Evolutionary conservation across 208 protist genomes (phyloP).

Genomic region (Trypanosoma cruzi): DNA sequence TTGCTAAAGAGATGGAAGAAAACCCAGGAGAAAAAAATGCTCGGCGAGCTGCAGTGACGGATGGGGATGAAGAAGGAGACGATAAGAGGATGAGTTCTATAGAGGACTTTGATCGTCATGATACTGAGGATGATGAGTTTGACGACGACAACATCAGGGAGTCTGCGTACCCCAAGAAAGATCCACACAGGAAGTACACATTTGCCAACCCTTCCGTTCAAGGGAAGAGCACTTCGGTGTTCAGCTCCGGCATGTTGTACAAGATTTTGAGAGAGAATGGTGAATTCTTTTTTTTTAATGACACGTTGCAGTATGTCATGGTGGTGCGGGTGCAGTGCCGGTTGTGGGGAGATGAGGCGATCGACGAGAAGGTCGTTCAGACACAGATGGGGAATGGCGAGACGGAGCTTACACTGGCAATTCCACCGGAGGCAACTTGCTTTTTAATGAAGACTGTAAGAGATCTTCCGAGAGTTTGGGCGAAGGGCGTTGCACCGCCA

Average conservation of each 20-base stretch:
- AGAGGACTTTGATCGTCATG: background rate
- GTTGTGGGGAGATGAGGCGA: slow-evolving; percentile 31
- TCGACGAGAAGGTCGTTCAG: slow-evolving; percentile 33
- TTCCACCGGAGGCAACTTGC: slow-evolving; percentile 25
- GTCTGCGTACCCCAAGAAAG: slow-evolving; percentile 28
- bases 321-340: slow-evolving; percentile 6
- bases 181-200: slow-evolving; percentile 28
- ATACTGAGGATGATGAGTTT: slow-evolving; percentile 48
- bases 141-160: slow-evolving; percentile 46
- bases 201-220: slow-evolving; percentile 38
- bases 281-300: slow-evolving; percentile 32
- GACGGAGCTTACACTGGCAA: slow-evolving; percentile 16
- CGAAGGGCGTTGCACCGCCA: slow-evolving; percentile 44
- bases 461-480: slow-evolving; percentile 34
- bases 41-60: background rate
- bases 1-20: background rate
- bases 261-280: slow-evolving; percentile 39
- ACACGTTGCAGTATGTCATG: slow-evolving; percentile 36
- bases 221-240: slow-evolving; percentile 35
- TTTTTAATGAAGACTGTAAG: slow-evolving; percentile 41
- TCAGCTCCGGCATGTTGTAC: slow-evolving; percentile 51
- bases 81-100: background rate
- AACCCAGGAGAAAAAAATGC: background rate
- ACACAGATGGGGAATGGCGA: slow-evolving; percentile 4
- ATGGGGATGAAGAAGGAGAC: background rate